Evolutionary conservation across 2,329 filamentous ascomycete species (phyloP), one percentile per base, ranked within the genome.

Genomic region (Dendryphion nanum): DNA sequence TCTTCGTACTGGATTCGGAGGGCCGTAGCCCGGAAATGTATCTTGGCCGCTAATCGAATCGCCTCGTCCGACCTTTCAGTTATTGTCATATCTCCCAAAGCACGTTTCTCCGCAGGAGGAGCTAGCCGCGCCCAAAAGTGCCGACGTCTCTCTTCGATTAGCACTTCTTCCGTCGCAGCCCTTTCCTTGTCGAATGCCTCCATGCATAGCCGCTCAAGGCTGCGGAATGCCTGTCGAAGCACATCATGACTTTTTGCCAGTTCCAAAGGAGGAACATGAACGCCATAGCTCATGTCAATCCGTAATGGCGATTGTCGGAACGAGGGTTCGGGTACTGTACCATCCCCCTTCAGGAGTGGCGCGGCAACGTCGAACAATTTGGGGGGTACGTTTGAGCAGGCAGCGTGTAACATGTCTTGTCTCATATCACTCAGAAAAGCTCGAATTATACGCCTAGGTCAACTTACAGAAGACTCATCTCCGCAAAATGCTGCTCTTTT

Each of bases 261-360:
- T 14, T 45, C 38, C 12, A 38, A 10, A 16, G 30, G 24, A 6
- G 33, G 18, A n/a, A 17, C 17, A 21, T 18, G 14, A 28, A 42
- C 40, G 8, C 13, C 24, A 14, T 24, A 34, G 21, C 40, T 29
- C 20, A 45, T 49, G n/a, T 47, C 16, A 2, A 45, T 29, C 4
- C 46, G 37, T 13, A 51, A 43, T 21, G 48, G 48, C n/a, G 48
- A 51, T 19, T 51, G 45, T 13, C 38, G 41, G 36, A 39, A 44
- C n/a, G n/a, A n/a, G n/a, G n/a, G n/a, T n/a, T n/a, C n/a, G n/a
- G n/a, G n/a, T 28, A 37, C 38, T 16, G 24, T 28, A 24, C 45
- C 41, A 8, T 34, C 8, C 5, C 33, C 30, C 36, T 46, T 20
- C 10, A 51, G 35, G 3, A 38, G 24, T 6, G 48, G 45, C 5